Conservation (phyloP, 345 rosid genomes). For the Kandelia obovata region DNA sequence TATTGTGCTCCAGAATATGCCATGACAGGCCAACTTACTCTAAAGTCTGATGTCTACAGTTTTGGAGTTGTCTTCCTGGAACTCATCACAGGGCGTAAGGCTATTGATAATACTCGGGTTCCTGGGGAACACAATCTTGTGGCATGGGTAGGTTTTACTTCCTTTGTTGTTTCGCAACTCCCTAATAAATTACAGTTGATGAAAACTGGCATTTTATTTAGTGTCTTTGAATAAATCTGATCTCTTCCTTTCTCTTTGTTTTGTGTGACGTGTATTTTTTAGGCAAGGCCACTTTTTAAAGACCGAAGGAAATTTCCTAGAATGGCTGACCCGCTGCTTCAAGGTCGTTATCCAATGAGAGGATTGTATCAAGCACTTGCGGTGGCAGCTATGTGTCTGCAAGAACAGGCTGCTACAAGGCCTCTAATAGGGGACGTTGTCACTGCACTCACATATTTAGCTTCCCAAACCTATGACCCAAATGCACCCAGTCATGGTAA, state of each 20-base stretch:
- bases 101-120: constrained; percentile 74
- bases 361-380: constrained; percentile 98
- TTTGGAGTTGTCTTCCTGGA: constrained; percentile 98
- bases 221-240: constrained; percentile 12
- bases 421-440: constrained; percentile 95
- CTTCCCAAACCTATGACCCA: constrained; percentile 86
- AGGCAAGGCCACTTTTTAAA: constrained; percentile 96
- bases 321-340: constrained; percentile 91
- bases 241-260: constrained; percentile 12
- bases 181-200: not conserved
- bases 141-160: constrained; percentile 68
- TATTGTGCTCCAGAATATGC: constrained; percentile 99
- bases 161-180: not conserved
- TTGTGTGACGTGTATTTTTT: constrained; percentile 17
- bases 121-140: constrained; percentile 94
- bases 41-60: constrained; percentile 94
- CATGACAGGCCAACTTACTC: constrained; percentile 96
- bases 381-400: constrained; percentile 97
- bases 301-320: constrained; percentile 94
- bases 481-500: constrained; percentile 55
- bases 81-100: constrained; percentile 94
- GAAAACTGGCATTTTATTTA: not conserved
- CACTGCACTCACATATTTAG: constrained; percentile 91
- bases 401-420: constrained; percentile 95
- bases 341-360: constrained; percentile 90